Conservation (phyloP, 75 land plant genomes). For the Cryptomeria japonica region DNA sequence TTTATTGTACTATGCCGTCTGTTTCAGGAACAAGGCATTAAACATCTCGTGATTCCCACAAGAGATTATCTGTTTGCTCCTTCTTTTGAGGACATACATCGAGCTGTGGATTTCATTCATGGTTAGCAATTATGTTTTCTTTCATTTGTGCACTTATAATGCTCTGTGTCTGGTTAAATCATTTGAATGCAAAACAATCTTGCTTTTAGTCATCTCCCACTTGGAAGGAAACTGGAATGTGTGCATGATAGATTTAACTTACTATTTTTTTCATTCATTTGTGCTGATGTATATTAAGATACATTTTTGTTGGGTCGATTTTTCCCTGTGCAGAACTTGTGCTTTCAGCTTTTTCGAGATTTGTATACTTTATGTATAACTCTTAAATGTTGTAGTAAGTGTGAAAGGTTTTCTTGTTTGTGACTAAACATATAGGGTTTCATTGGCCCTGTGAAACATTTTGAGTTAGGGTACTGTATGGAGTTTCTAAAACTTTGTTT, state of each 20-base stretch:
- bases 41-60: constrained; percentile 90
- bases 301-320: neutral
- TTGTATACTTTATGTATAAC: too few species aligned
- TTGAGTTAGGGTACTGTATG: neutral
- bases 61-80: constrained; percentile 98
- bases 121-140: constrained; percentile 34
- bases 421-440: neutral
- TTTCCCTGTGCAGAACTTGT: neutral
- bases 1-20: neutral
- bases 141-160: neutral
- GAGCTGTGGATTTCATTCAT: constrained; percentile 93
- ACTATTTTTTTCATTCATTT: neutral
- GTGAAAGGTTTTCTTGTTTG: neutral
- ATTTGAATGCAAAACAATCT: constrained; percentile 7
- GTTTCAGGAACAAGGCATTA: constrained; percentile 71
- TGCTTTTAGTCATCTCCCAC: neutral
- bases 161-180: neutral
- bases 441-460: neutral
- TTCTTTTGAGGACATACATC: constrained; percentile 59
- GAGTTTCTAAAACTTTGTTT: neutral
- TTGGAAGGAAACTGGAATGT: neutral
- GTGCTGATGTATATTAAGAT: neutral
- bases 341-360: neutral
- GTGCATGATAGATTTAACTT: neutral
- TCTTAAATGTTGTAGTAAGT: neutral